Conservation (phyloP, 78 protist genomes). For the Dictyostelium discoideum region dicty_2.7 NC_007091.3:2912001-2912500, state of each 20-base stretch:
- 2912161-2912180: background rate
- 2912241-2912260: background rate
- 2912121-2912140: background rate
- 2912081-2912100: background rate
- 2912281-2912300: background rate
- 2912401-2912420: background rate
- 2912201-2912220: background rate
- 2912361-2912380: background rate
- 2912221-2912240: background rate
- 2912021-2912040: background rate
- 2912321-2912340: background rate
- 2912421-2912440: background rate
- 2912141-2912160: background rate
- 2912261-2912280: background rate
- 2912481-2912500: background rate
- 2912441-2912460: background rate
- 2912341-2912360: background rate
- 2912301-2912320: background rate
- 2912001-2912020: background rate
- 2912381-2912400: background rate
- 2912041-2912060: background rate
- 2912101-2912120: background rate
- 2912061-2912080: background rate
- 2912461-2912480: background rate
- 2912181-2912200: background rate